Evolutionary conservation across 2,329 filamentous ascomycete species (phyloP).

Genomic region (Aspergillus sp.): DNA sequence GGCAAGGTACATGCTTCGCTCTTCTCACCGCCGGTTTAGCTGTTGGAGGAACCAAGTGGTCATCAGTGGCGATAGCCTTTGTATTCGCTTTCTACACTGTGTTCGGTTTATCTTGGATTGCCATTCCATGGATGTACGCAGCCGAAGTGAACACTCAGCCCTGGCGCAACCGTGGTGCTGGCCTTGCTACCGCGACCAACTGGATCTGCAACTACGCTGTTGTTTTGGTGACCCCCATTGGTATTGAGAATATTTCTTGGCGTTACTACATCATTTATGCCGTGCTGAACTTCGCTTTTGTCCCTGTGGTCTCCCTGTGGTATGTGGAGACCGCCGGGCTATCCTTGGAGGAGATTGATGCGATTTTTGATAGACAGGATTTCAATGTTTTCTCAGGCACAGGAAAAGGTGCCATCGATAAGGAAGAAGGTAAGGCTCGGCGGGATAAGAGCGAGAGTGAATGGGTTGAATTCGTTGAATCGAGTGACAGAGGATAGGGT

Average conservation of each 20-base stretch:
- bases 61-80: conserved; percentile 40
- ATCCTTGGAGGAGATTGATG: conserved; percentile 34
- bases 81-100: conserved; percentile 16
- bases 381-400: too few relatives aligned
- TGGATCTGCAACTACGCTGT: conserved; percentile 5
- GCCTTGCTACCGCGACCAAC: conserved; percentile 5
- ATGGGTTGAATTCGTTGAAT: too few relatives aligned
- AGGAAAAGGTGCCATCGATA: too few relatives aligned
- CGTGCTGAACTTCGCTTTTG: conserved; percentile 14
- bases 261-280: conserved; percentile 51
- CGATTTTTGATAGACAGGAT: conserved; percentile 3
- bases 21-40: conserved; percentile 38
- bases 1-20: conserved; percentile 42
- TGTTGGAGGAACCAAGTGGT: conserved; percentile 33
- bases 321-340: conserved; percentile 23
- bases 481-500: too few relatives aligned
- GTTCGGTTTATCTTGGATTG: conserved; percentile 5
- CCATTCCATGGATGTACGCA: conserved; percentile 16
- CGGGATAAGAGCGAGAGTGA: too few relatives aligned
- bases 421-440: too few relatives aligned
- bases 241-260: conserved; percentile 43
- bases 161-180: conserved; percentile 2
- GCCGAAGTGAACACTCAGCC: conserved; percentile 9
- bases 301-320: conserved; percentile 16
- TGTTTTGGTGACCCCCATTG: conserved; percentile 6